Base-by-base conservation (phyloP, 257 asterid genomes). In the Vinca minor region DNA sequence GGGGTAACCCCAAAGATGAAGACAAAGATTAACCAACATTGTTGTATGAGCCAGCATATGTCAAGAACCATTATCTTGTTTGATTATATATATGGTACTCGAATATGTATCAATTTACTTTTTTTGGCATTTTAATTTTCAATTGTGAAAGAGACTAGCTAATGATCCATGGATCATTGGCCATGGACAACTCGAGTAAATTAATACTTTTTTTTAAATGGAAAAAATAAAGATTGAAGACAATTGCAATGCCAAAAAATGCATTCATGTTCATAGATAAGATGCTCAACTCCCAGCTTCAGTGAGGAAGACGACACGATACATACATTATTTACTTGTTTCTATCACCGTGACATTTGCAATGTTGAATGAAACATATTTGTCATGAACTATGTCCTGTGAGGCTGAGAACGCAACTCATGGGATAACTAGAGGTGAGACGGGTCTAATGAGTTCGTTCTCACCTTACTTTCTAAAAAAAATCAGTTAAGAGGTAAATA, bases 261-360 rank as follows among this genome's bases (percentile, higher is more conserved):
- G 12, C 60, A 26, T 26, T 14, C 35, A 11, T 53, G 59, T 13
- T 53, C 10, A 26, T 1, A 13, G 26, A 5, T 5, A 12, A 26
- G 13, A 1, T 5, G 0, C 56, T 21, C 11, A 48, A 3, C 2
- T 21, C 56, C 17, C 31, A 49, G 17, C 17, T 21, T 21, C 17
- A 55, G 12, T 46, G 53, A 54, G 21, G 38, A 28, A 31, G 23
- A 29, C 13, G 12, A 34, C 7, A 29, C 23, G 23, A 55, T 29
- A n/a, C n/a, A 34, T 29, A 28, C 60, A 14, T 12, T 29, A 29
- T 39, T 55, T 23, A 8, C 1, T 34, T 34, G 38, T 28, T 54
- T 28, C 17, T 54, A 29, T 55, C 60, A 55, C 39, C 23, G 13
- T 55, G 25, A 29, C 14, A 55, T 32, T 55, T 55, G 60, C 60